Base-by-base conservation (phyloP, 169 alveolate genomes). In the Amoebophrya sp. region DNA sequence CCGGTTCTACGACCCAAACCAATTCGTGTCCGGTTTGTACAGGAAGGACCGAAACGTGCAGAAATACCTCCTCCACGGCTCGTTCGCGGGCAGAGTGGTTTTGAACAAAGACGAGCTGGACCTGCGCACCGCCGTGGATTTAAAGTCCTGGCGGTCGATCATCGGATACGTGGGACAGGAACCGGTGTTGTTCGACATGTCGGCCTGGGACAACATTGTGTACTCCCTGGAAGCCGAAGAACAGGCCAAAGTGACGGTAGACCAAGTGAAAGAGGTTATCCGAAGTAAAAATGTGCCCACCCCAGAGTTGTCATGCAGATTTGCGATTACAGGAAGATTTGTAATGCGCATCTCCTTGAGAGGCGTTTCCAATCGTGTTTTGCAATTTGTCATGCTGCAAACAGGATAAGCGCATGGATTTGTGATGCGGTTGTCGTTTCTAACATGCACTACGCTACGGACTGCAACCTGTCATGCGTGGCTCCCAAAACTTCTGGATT, bases 171-270 rank as follows among this genome's bases (percentile, higher is more conserved):
- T 89, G 89, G 53, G 93, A 66, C 92, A 92, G 90, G 92, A 92
- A 90, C 92, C 92, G 92, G 93, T 92, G 23, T 89, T 92, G 35
- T 93, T 54, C 40, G 91, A 89, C 77, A n/a, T 92, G 89, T 47
- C 93, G 77, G 39, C 66, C 23, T 53, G 55, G 92, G 97, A 97
- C 32, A 97, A 97, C 90, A 96, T 97, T 39, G 53, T 95, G 38
- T 97, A 97, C 92, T 98, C 97, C 41, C 89, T 66, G 83, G 0
- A 2, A 7, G 35, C 83, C 29, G 35, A 25, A 2, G 83, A 66
- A 2, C 83, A 66, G 35, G 38, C 29, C 7, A 25, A 18, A n/a
- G 35, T 66, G 7, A 66, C 83, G 35, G 83, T 66, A 7, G 83
- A 7, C 1, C 83, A 66, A 25, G 77, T 92, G 54, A 89, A 53